Base-by-base conservation (phyloP, 148 eudicot genomes). In the Drosera capensis region DNA sequence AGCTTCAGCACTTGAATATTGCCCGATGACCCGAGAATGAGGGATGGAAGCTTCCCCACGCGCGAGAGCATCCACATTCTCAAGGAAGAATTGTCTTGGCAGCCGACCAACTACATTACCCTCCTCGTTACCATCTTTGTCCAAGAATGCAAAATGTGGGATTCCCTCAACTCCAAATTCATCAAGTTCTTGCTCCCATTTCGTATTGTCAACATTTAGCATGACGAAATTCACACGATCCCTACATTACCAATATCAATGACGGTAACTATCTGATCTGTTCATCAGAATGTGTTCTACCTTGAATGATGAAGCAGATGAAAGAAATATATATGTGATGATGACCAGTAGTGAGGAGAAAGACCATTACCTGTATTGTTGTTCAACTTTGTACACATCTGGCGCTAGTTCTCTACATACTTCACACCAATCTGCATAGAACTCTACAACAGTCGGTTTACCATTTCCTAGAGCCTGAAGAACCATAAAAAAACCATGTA, bases 401-500 rank as follows among this genome's bases (percentile, higher is more conserved):
- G 88, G 85, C 34, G 93, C 95, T 60, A 90, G 56, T 67, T 90
- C 94, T 58, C 88, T 71, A 56, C 99, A 90, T 40, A 90, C 99
- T 79, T 90, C 95, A 35, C 99, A 90, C 99, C 99, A 92, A 63
- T 92, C 95, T 15, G 99, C 99, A 58, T 85, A 92, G 61, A 92
- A 92, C 74, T 92, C 99, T 57, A 92, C 95, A 40, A 92, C 94
- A 4, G 99, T 92, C 0, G 99, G 99, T 67, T 92, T 92, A 29
- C 95, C 95, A 46, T 92, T 92, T 28, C 86, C 70, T 38, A 92
- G 80, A 52, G 95, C 95, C 95, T 84, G 43, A 9, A 30, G 11
- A 64, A 28, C 20, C 31, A 42, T 15, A 37, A 36, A 43, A 1
- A 41, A 19, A 14, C 45, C 22, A 17, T 41, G 2, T 4, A 41